Conservation (phyloP, 2,329 filamentous ascomycete species). For the Zarea fungicola region DNA sequence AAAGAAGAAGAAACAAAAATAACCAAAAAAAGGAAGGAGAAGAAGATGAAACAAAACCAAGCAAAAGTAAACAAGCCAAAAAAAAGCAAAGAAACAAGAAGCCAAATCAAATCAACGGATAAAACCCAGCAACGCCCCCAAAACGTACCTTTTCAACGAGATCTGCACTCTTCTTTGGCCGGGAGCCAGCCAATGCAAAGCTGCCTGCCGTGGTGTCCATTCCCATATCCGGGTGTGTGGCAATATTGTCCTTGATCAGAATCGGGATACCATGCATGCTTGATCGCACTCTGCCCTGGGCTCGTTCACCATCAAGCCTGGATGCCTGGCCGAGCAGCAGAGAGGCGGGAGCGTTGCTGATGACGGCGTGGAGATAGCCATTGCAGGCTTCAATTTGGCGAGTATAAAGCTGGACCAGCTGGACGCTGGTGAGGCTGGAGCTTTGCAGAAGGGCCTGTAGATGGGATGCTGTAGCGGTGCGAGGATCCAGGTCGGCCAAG, state of each 20-base stretch:
- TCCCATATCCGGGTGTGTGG: slow-evolving; percentile 3
- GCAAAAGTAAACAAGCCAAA: too few relatives aligned
- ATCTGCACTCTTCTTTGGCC: slow-evolving; percentile 2
- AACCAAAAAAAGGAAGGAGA: too few relatives aligned
- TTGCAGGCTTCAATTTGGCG: background rate
- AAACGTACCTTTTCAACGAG: background rate
- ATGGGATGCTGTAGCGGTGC: too few relatives aligned
- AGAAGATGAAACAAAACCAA: too few relatives aligned
- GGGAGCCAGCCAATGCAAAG: slow-evolving; percentile 3
- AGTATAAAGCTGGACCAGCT: background rate
- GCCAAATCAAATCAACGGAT: too few relatives aligned
- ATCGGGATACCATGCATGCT: slow-evolving; percentile 1
- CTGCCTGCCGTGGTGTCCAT: slow-evolving; percentile 2
- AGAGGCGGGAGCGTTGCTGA: background rate
- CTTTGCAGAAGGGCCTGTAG: too few relatives aligned
- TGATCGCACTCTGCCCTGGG: slow-evolving; percentile 3
- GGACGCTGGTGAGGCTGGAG: background rate
- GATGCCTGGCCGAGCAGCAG: background rate
- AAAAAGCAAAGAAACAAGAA: too few relatives aligned
- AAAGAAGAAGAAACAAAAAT: too few relatives aligned
- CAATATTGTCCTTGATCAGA: slow-evolving; percentile 5
- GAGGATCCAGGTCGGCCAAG: too few relatives aligned
- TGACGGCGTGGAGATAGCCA: background rate
- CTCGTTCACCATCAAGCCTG: background rate
- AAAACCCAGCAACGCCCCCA: too few relatives aligned